Evolutionary conservation across 768 basidiomycete genomes (phyloP).

Genomic region (Hygrocybe punicea): DNA sequence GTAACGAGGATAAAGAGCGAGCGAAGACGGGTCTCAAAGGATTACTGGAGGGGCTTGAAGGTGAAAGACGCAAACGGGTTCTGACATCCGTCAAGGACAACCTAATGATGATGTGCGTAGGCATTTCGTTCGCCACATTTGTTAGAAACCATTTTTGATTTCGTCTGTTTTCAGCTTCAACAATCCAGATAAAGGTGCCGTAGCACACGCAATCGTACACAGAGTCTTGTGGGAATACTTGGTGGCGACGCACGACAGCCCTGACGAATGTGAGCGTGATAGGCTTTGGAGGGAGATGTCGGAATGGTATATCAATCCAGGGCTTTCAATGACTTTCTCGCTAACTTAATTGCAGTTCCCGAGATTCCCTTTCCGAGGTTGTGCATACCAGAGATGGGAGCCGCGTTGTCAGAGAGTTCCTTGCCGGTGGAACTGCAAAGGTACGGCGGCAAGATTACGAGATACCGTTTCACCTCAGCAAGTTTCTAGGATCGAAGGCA

Average conservation of each 20-base stretch:
- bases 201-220: constrained; percentile 85
- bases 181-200: constrained; percentile 85
- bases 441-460: constrained; percentile 33
- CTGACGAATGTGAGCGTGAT: constrained; percentile 65
- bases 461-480: not conserved
- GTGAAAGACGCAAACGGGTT: constrained; percentile 63
- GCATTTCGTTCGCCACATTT: not conserved
- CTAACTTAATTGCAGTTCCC: constrained; percentile 49
- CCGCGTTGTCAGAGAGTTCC: constrained; percentile 78
- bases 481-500: constrained; percentile 72
- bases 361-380: constrained; percentile 86
- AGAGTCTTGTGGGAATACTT: constrained; percentile 86
- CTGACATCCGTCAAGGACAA: constrained; percentile 69
- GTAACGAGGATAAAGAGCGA: constrained; percentile 58
- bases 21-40: constrained; percentile 67
- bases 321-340: not conserved
- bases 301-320: constrained; percentile 57
- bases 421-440: constrained; percentile 81
- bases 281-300: constrained; percentile 77
- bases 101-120: constrained; percentile 65
- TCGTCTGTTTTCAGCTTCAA: constrained; percentile 59
- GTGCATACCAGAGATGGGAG: constrained; percentile 93
- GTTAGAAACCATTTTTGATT: constrained; percentile 1
- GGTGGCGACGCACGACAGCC: constrained; percentile 50
- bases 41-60: constrained; percentile 60